A percentile compares a stretch with the other conserved stretches of the same genome.
These are phyloP conservation scores for Furcasterigmium furcatum DNA, from an alignment of 2,329 filamentous ascomycete genomes.

Conservation along the genomic window DNA sequence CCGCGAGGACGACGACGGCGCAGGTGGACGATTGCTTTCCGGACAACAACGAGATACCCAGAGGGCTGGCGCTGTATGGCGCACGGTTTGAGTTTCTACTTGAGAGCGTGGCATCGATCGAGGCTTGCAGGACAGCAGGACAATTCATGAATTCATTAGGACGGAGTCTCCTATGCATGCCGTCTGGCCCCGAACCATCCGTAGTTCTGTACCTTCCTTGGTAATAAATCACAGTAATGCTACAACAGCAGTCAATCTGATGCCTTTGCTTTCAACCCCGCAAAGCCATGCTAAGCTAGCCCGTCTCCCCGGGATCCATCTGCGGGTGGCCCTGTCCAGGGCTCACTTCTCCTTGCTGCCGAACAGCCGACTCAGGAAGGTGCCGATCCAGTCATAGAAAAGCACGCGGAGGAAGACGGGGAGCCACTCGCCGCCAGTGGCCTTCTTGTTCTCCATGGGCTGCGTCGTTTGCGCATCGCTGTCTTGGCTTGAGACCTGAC, in stretches of 20 bases:
- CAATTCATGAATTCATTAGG: too few relatives aligned
- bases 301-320: too few relatives aligned
- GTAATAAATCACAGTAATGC: too few relatives aligned
- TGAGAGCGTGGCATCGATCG: too few relatives aligned
- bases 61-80: conserved; percentile 46
- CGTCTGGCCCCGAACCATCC: too few relatives aligned
- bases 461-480: conserved; percentile 12
- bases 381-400: conserved; percentile 35
- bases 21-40: neutral
- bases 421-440: conserved; percentile 23
- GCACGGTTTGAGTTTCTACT: conserved; percentile 23
- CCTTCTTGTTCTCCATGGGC: conserved; percentile 14
- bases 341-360: conserved; percentile 9
- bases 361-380: conserved; percentile 20
- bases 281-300: too few relatives aligned
- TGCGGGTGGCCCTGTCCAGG: too few relatives aligned
- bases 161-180: too few relatives aligned
- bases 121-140: too few relatives aligned
- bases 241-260: too few relatives aligned
- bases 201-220: too few relatives aligned
- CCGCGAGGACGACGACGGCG: conserved; percentile 32
- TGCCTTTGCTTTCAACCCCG: too few relatives aligned
- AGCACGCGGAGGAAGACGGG: conserved; percentile 26
- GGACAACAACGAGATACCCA: conserved; percentile 18
- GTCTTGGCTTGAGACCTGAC: conserved; percentile 12